Percentiles rank a stretch among this genome's conserved stretches.
These are phyloP conservation scores for Phlebiopsis gigantea DNA, from an alignment of 768 basidiomycete genomes.

Conservation along the genomic window DNA sequence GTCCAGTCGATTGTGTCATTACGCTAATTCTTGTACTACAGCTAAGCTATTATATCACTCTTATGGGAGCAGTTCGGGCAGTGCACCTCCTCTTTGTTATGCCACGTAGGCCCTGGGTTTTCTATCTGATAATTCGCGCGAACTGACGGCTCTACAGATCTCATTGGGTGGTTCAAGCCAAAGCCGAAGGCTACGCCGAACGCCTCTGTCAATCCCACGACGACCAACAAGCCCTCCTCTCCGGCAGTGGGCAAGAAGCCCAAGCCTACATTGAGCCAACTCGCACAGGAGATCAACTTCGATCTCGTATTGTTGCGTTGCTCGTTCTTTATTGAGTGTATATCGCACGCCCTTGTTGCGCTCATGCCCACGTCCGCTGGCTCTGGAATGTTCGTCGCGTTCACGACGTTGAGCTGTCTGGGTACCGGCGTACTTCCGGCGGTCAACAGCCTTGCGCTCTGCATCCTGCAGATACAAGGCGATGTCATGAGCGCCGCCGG, in stretches of 20 bases:
- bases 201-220: neutral
- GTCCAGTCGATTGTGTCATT: neutral
- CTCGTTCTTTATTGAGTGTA: conserved; percentile 63
- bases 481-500: conserved; percentile 10
- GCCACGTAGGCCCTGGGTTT: conserved; percentile 45
- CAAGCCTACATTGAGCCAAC: conserved; percentile 42
- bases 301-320: conserved; percentile 61
- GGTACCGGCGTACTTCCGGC: conserved; percentile 68
- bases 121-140: conserved; percentile 23
- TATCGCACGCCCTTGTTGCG: conserved; percentile 59
- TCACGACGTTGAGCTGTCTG: conserved; percentile 59
- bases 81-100: conserved; percentile 61
- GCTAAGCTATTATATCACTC: conserved; percentile 73
- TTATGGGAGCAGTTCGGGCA: conserved; percentile 60
- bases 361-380: conserved; percentile 42
- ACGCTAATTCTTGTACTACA: conserved; percentile 19
- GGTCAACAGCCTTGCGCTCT: conserved; percentile 68
- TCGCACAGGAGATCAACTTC: conserved; percentile 59
- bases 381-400: conserved; percentile 41
- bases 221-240: neutral
- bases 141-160: conserved; percentile 35
- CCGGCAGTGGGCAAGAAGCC: conserved; percentile 25
- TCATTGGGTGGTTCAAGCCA: conserved; percentile 59
- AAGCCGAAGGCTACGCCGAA: conserved; percentile 17
- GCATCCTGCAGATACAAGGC: conserved; percentile 37